Evolutionary conservation across 345 rosid genomes (phyloP).

Genomic region (Durio zibethinus): DNA sequence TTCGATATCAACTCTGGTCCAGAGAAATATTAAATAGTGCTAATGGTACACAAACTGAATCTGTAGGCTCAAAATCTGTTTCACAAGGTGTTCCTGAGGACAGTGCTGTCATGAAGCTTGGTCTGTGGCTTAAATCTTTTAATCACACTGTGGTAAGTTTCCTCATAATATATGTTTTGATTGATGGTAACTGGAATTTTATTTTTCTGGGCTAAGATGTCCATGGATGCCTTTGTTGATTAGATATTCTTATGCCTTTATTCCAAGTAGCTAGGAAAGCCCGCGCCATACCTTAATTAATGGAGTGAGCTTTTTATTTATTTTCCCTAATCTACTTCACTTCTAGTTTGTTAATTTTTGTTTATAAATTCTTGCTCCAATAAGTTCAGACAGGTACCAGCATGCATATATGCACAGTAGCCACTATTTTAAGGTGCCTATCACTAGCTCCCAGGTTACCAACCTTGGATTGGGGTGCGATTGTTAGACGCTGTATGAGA

Average conservation of each 20-base stretch:
- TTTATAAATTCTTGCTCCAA: neutral
- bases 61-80: conserved; percentile 32
- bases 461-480: conserved; percentile 74
- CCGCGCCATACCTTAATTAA: neutral
- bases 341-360: neutral
- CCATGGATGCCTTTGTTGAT: neutral
- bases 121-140: conserved; percentile 53
- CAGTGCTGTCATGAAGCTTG: conserved; percentile 64
- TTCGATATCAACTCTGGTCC: conserved; percentile 62
- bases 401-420: conserved; percentile 33
- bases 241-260: neutral
- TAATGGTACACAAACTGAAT: conserved; percentile 28
- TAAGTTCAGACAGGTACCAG: conserved; percentile 42
- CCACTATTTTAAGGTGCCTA: conserved; percentile 67
- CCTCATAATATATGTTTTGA: neutral
- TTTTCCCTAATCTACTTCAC: neutral
- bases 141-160: conserved; percentile 46
- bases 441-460: conserved; percentile 81
- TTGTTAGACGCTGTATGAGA: conserved; percentile 80
- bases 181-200: neutral
- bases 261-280: conserved; percentile 3
- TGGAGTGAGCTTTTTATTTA: neutral
- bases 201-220: conserved; percentile 2
- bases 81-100: conserved; percentile 62
- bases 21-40: conserved; percentile 34